Evolutionary conservation across 768 basidiomycete genomes (phyloP).

Genomic region (Tricholoma terreum): DNA sequence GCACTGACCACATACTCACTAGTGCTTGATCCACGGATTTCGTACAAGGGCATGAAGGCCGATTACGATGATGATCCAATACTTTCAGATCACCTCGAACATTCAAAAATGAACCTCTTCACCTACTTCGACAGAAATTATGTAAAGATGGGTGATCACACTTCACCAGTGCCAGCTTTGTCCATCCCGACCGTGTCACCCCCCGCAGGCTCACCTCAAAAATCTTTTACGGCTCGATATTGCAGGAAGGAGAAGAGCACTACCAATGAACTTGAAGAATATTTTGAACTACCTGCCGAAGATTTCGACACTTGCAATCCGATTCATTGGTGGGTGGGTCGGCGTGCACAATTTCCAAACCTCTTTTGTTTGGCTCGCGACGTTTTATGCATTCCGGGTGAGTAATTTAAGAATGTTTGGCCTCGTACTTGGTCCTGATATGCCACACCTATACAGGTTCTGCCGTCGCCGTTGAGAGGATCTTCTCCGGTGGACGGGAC

Average conservation of each 20-base stretch:
- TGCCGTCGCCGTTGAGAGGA: neutral
- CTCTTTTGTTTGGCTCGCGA: neutral
- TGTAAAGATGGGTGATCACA: no score
- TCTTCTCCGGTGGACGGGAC: neutral
- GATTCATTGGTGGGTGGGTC: slow-evolving; percentile 28
- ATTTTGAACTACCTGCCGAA: slow-evolving; percentile 20
- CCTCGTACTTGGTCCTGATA: neutral
- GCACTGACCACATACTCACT: neutral
- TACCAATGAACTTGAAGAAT: slow-evolving; percentile 22
- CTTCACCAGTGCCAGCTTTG: no score
- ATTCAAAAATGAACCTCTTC: no score
- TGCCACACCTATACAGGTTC: no score
- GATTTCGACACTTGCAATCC: slow-evolving; percentile 27
- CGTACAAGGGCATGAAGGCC: no score
- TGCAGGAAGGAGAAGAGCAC: neutral
- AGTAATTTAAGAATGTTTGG: neutral
- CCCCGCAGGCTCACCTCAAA: neutral
- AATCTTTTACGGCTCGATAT: neutral
- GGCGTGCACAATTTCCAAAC: neutral
- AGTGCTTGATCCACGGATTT: no score
- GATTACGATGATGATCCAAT: no score
- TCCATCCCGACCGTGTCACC: no score
- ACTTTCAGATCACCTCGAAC: no score
- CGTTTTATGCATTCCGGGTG: neutral
- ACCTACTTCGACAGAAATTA: no score